Evolutionary conservation across 352 stramenopile species (phyloP).

Genomic region (Pythium folliculosum): DNA sequence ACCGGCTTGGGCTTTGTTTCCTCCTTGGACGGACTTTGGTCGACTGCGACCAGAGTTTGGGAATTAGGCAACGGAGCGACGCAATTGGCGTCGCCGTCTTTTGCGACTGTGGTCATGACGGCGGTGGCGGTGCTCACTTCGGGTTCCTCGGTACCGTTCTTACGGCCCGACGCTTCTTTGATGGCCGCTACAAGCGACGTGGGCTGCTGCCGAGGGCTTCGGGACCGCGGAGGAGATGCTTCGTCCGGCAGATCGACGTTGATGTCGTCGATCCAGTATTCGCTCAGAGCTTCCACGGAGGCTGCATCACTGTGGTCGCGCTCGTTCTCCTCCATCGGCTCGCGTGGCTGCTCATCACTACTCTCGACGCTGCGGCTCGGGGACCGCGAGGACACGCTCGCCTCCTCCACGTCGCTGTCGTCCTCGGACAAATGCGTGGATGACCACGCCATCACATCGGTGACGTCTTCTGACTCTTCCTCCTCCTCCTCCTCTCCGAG

Average conservation of each 20-base stretch:
- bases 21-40: background rate
- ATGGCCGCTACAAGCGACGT: no score
- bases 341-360: conserved; percentile 1
- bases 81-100: no score
- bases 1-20: background rate
- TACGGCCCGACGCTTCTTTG: background rate
- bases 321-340: background rate
- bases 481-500: background rate
- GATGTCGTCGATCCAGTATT: conserved; percentile 21
- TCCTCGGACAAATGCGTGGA: conserved; percentile 28
- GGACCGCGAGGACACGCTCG: conserved; percentile 17
- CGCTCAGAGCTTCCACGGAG: background rate
- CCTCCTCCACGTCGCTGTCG: conserved; percentile 24
- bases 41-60: no score
- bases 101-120: no score
- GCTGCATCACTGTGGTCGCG: conserved; percentile 2
- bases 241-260: conserved; percentile 20
- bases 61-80: background rate
- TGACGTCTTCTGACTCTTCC: no score
- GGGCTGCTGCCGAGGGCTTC: background rate
- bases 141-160: no score
- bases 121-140: no score
- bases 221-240: background rate
- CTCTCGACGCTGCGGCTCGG: conserved; percentile 16
- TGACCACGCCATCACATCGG: conserved; percentile 20